Conservation (phyloP, 106 monocot species). For the Platanthera zijinensis region DNA sequence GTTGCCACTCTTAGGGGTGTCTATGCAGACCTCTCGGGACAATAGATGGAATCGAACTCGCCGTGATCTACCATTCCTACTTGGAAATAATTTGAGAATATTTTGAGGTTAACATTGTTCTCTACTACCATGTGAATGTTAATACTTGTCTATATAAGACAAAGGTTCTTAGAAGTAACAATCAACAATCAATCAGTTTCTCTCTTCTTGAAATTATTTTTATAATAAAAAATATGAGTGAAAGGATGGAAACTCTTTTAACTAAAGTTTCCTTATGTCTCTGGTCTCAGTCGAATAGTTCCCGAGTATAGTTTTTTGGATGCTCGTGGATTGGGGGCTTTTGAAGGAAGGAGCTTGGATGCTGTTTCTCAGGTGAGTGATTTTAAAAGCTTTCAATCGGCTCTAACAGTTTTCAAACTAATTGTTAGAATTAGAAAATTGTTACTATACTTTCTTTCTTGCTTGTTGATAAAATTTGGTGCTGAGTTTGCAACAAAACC, state of each 20-base stretch:
- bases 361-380: slow-evolving; percentile 50
- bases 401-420: not conserved
- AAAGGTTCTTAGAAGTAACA: not conserved
- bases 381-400: not conserved
- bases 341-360: slow-evolving; percentile 59
- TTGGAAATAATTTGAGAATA: too few species aligned
- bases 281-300: slow-evolving; percentile 49
- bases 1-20: too few species aligned
- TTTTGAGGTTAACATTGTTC: too few species aligned
- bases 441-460: not conserved
- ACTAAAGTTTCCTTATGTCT: not conserved
- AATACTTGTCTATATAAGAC: too few species aligned
- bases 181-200: not conserved
- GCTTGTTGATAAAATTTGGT: too few species aligned
- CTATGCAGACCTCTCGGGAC: too few species aligned
- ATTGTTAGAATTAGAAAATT: not conserved
- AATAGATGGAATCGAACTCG: too few species aligned
- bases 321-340: slow-evolving; percentile 79
- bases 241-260: not conserved
- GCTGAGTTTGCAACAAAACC: not conserved
- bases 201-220: not conserved
- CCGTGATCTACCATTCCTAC: too few species aligned
- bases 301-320: slow-evolving; percentile 93
- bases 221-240: not conserved
- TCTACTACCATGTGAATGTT: too few species aligned